Conservation (phyloP, 768 basidiomycete species). For the Russula olivacea region DNA sequence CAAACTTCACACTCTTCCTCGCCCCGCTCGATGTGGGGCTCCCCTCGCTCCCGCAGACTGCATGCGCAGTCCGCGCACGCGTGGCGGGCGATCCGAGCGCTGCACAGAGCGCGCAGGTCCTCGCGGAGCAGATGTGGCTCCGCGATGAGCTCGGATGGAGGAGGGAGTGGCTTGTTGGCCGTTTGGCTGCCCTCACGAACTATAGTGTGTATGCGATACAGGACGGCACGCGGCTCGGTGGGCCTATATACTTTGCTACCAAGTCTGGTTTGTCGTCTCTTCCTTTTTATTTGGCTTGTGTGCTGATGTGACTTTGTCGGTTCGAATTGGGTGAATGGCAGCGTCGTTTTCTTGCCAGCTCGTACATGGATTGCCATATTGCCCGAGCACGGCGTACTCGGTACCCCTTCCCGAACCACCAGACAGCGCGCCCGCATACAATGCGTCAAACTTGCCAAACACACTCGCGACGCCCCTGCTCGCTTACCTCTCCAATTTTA, state of each 20-base stretch:
- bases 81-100: constrained; percentile 26
- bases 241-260: constrained; percentile 66
- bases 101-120: constrained; percentile 27
- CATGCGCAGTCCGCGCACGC: constrained; percentile 45
- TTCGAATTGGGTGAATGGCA: constrained; percentile 24
- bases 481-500: constrained; percentile 65
- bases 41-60: constrained; percentile 46
- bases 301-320: neutral
- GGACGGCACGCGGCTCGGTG: constrained; percentile 50
- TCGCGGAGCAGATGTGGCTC: constrained; percentile 50
- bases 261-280: constrained; percentile 43
- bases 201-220: constrained; percentile 70
- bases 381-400: constrained; percentile 63
- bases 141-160: constrained; percentile 56
- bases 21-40: constrained; percentile 43
- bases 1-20: constrained; percentile 52
- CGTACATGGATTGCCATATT: constrained; percentile 66
- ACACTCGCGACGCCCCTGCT: constrained; percentile 47
- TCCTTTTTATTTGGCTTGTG: neutral
- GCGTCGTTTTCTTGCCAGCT: constrained; percentile 66
- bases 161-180: constrained; percentile 59
- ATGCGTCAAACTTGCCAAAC: constrained; percentile 46
- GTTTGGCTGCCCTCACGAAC: constrained; percentile 59
- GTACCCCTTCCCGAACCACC: constrained; percentile 57
- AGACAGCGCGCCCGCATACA: constrained; percentile 39